phyloP scores from a whole-genome alignment of 2,329 filamentous ascomycete genomes.

The Paecilomyces formosus region DNA sequence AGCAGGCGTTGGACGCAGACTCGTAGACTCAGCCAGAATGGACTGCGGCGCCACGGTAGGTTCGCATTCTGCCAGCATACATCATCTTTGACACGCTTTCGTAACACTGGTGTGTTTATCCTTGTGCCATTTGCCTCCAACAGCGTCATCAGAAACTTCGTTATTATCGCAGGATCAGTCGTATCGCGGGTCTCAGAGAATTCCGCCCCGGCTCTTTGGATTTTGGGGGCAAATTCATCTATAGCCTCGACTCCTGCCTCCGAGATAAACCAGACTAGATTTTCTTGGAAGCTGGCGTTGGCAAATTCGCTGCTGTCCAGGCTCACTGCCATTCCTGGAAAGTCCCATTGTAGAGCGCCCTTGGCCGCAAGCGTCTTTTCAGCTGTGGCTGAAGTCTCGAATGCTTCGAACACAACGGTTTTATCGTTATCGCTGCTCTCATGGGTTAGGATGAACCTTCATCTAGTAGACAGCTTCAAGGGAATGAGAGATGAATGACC shows the following conservation, averaged over 20 bases:
- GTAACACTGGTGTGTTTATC: constrained; percentile 30
- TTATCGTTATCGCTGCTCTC: constrained; percentile 4
- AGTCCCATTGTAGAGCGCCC: constrained; percentile 50
- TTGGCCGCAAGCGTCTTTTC: constrained; percentile 46
- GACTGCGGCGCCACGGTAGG: constrained; percentile 55
- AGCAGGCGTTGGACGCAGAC: constrained; percentile 51
- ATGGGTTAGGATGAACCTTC: not conserved
- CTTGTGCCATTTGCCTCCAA: constrained; percentile 47
- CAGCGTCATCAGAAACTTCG: constrained; percentile 53
- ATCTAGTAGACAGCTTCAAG: not conserved
- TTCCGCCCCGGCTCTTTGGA: constrained; percentile 44
- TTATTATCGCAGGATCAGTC: constrained; percentile 49
- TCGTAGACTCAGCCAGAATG: constrained; percentile 56
- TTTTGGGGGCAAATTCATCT: constrained; percentile 45
- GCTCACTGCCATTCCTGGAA: constrained; percentile 49
- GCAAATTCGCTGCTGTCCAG: constrained; percentile 36
- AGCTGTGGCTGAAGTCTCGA: constrained; percentile 52
- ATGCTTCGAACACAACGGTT: constrained; percentile 49
- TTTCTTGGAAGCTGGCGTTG: constrained; percentile 38
- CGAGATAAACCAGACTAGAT: constrained; percentile 47
- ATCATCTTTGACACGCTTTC: constrained; percentile 59
- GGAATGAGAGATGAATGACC: not conserved
- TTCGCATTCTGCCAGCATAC: constrained; percentile 43
- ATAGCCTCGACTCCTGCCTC: constrained; percentile 49
- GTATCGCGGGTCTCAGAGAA: constrained; percentile 53